These are phyloP conservation scores for Orbilia ellipsospora DNA, from an alignment of 2,329 filamentous ascomycete genomes.

Conservation along the genomic window DNA sequence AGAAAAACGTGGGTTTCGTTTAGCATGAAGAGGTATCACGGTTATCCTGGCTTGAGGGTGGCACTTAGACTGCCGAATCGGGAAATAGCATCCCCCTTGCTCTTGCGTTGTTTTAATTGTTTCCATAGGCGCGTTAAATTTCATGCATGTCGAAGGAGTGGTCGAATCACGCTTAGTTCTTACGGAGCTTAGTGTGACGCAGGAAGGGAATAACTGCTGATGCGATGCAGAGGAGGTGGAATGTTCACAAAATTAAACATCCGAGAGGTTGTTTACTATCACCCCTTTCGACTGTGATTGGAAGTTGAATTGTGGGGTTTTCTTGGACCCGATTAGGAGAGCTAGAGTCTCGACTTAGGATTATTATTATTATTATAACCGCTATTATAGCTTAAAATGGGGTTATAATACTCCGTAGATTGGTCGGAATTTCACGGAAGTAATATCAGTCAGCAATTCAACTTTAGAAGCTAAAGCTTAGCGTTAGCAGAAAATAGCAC, in stretches of 20 bases:
- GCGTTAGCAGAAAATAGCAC: too few species aligned
- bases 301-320: background rate
- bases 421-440: too few species aligned
- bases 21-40: slow-evolving; percentile 6
- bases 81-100: slow-evolving; percentile 24
- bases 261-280: slow-evolving; percentile 15
- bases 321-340: too few species aligned
- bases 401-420: too few species aligned
- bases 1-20: slow-evolving; percentile 13
- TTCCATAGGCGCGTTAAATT: slow-evolving; percentile 43
- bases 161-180: slow-evolving; percentile 13
- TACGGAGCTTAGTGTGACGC: too few species aligned
- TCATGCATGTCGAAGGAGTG: slow-evolving; percentile 31
- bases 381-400: too few species aligned
- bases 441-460: too few species aligned
- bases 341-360: too few species aligned
- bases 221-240: slow-evolving; percentile 6
- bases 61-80: slow-evolving; percentile 17
- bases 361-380: too few species aligned
- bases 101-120: slow-evolving; percentile 51
- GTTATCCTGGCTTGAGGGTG: slow-evolving; percentile 1
- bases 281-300: slow-evolving; percentile 34
- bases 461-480: too few species aligned
- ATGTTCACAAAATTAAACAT: background rate
- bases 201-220: background rate